phyloP scores from a whole-genome alignment of 352 stramenopile species.

The Phytophthora pluvialis region DNA sequence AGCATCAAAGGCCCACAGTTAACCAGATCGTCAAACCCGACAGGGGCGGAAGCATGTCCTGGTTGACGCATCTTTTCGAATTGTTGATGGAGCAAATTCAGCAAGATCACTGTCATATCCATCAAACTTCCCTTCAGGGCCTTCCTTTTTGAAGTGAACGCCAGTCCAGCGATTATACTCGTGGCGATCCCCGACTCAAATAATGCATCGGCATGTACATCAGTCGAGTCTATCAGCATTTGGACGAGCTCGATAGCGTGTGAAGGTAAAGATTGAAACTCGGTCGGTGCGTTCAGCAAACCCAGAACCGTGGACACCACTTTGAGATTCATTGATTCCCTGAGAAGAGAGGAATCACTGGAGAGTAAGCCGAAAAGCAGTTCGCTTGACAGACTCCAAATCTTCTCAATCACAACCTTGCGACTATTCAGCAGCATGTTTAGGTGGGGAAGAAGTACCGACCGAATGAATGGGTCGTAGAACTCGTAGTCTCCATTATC shows the following conservation, averaged over 20 bases:
- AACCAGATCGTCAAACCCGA: conserved; percentile 40
- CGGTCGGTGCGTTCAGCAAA: conserved; percentile 40
- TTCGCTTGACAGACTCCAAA: conserved; percentile 58
- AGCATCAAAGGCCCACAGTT: conserved; percentile 40
- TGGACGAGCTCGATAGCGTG: conserved; percentile 46
- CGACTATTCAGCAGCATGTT: conserved; percentile 26
- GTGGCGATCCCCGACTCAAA: conserved; percentile 41
- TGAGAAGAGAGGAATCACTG: conserved; percentile 38
- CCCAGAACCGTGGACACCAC: conserved; percentile 35
- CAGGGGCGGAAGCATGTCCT: conserved; percentile 4
- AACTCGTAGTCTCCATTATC: conserved; percentile 26
- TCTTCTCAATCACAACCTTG: conserved; percentile 40
- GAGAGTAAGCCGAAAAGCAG: conserved; percentile 56
- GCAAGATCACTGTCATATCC: conserved; percentile 44
- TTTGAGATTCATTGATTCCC: conserved; percentile 20
- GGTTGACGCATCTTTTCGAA: conserved; percentile 34
- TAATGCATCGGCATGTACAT: conserved; percentile 27
- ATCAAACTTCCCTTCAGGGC: conserved; percentile 18
- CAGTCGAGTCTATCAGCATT: conserved; percentile 37
- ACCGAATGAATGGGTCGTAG: conserved; percentile 48
- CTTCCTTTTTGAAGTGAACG: conserved; percentile 29
- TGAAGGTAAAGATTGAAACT: conserved; percentile 39
- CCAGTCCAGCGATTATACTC: conserved; percentile 32
- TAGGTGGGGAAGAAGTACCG: conserved; percentile 54
- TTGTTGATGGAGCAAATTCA: conserved; percentile 44